phyloP scores from a whole-genome alignment of 306 rosid species.

The Fagus crenata region DNA sequence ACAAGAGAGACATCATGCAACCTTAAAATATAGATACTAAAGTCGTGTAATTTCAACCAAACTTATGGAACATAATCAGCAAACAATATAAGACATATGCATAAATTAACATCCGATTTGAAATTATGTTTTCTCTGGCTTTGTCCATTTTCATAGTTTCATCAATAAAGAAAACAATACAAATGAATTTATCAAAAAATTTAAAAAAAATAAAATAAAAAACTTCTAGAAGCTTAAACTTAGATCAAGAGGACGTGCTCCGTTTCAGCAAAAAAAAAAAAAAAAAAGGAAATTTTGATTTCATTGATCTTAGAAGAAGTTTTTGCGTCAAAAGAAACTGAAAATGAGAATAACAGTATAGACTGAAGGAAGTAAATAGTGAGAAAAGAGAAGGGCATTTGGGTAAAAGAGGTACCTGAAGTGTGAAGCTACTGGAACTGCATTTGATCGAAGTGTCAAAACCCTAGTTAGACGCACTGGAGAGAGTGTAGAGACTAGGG shows the following conservation, averaged over 20 bases:
- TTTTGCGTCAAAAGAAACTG: neutral
- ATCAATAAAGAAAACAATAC: no score
- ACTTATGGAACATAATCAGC: neutral
- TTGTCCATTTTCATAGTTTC: no score
- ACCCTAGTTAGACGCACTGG: neutral
- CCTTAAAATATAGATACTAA: neutral
- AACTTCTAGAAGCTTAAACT: neutral
- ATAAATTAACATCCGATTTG: neutral
- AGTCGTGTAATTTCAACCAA: neutral
- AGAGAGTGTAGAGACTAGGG: neutral
- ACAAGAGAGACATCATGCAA: neutral
- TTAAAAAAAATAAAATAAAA: neutral
- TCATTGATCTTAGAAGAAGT: neutral
- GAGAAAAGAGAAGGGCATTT: neutral
- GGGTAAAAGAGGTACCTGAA: neutral
- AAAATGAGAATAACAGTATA: neutral
- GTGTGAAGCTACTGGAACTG: neutral
- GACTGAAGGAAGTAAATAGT: neutral
- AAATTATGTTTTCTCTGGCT: no score
- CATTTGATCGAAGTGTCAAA: neutral
- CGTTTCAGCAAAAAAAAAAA: neutral
- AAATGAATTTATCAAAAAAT: neutral
- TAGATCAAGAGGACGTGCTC: neutral
- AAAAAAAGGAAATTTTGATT: neutral
- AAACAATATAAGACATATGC: neutral